Base-by-base conservation (phyloP, 192 early-diverging fungal species). In the Haplosporangium gracile region DNA sequence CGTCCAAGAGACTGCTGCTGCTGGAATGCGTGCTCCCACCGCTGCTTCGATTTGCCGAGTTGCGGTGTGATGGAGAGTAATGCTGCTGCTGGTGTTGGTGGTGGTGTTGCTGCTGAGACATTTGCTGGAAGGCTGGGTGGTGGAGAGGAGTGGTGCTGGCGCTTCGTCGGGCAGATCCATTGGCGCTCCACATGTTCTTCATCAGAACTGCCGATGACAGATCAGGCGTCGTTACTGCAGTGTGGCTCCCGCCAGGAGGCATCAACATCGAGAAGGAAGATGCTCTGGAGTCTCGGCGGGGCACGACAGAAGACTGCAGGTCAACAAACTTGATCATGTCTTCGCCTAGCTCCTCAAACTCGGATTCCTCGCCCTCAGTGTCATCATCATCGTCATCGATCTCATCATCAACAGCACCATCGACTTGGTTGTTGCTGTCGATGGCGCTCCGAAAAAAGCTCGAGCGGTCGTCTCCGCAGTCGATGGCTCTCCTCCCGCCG, bases 261-360 rank as follows among this genome's bases (percentile, higher is more conserved):
- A 36, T 20, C 45, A 34, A 36, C 74, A 49, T 73, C 8, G 83
- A 76, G 16, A 77, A 72, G 0, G 78, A 80, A 9, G 78, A n/a
- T 3, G 83, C 76, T 36, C 78, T 13, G 3, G 83, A 76, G 5
- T 85, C 76, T 20, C 83, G 78, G 15, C 84, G 34, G 38, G 78
- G 83, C 0, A 70, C 65, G 20, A 86, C 65, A 36, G 75, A 81
- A 1, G 84, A 57, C 68, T 86, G 75, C 36, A 86, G 76, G 4
- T 86, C 79, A 24, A 86, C 84, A 70, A 74, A 86, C 42, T 86
- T 86, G 71, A 86, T 86, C 84, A 86, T 86, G 29, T 86, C 84
- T 43, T 86, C 84, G 38, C 84, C 84, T 13, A 86, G 76, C 24
- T 86, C 79, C 63, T 78, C 72, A 68, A 85, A 85, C 57, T 85